Evolutionary conservation across 495 filamentous ascomycete species (phyloP), one percentile per base, ranked within the genome.

Genomic region (Aspergillus nidulans): DNA sequence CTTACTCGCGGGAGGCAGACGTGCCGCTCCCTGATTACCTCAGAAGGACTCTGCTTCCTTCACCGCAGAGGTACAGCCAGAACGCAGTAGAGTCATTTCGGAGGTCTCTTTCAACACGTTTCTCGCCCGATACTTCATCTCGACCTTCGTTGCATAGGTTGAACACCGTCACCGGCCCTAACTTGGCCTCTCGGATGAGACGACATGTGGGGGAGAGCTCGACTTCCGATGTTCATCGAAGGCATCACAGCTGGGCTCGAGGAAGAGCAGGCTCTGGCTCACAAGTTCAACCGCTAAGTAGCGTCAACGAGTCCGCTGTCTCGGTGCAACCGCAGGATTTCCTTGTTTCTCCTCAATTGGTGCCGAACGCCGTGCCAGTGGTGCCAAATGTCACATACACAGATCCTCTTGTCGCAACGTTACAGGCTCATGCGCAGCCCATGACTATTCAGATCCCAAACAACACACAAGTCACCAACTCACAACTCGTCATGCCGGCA

Each of bases 1-100:
- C 90, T 7, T 96, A 96, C 61, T 81, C 83, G 18, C 82, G 81
- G 13, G 83, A 90, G 13, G 75, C 87, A 26, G 85, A 89, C 6
- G 76, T 69, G 44, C 78, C 80, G 23, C 66, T 85, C 34, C 81
- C 82, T 43, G 79, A 82, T 10, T 70, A 79, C 50, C 69, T 84
- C n/a, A 64, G 65, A 32, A 58, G 66, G 36, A 62, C 65, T 3
- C 63, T 76, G 52, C 65, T 72, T 47, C 66, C 72, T 20, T 61
- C 59, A 9, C 26, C 44, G 18, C 58, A 61, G 12, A 58, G 59
- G 43, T 60, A 56, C 49, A 30, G 47, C 9, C 55, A 56, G 30
- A 45, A 60, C 9, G 20, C 52, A 20, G 20, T 53, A 9, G 25
- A 38, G 16, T 56, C 56, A 26, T 36, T 69, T 12, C 65, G 58